Conservation (phyloP, 192 early-diverging fungal genomes). For the Coemansia sp. region DNA sequence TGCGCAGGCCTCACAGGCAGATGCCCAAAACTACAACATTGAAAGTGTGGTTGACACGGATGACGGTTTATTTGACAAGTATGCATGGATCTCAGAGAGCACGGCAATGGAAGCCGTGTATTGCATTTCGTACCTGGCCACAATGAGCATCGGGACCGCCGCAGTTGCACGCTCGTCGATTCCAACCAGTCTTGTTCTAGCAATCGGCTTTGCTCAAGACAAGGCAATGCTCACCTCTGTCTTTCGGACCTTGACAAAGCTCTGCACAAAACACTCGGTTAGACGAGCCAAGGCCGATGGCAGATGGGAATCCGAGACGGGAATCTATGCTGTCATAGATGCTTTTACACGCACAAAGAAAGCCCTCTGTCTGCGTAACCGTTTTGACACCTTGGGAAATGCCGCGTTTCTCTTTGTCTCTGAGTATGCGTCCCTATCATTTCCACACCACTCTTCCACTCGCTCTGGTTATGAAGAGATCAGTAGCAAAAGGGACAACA, state of each 20-base stretch:
- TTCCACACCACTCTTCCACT: neutral
- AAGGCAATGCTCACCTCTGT: conserved; percentile 8
- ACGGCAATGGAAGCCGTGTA: conserved; percentile 27
- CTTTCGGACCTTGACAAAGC: conserved; percentile 33
- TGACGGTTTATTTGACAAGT: conserved; percentile 31
- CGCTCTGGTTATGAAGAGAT: neutral
- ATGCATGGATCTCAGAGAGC: conserved; percentile 17
- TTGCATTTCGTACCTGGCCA: conserved; percentile 34
- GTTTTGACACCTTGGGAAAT: conserved; percentile 46
- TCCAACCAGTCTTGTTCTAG: conserved; percentile 31
- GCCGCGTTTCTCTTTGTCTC: conserved; percentile 21
- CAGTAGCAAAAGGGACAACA: neutral
- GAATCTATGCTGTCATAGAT: conserved; percentile 29
- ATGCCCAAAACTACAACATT: conserved; percentile 30
- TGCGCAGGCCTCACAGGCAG: conserved; percentile 32
- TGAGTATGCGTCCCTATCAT: conserved; percentile 2
- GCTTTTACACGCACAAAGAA: conserved; percentile 33
- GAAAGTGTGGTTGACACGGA: conserved; percentile 8
- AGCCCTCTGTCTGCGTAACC: conserved; percentile 35
- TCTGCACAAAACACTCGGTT: conserved; percentile 47
- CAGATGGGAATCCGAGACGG: conserved; percentile 33
- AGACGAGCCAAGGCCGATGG: conserved; percentile 22
- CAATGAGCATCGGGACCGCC: conserved; percentile 28
- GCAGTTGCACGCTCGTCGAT: conserved; percentile 40
- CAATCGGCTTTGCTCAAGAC: conserved; percentile 18